These are phyloP conservation scores for Apostasia shenzhenica DNA, from an alignment of 106 monocot species.

Conservation along the genomic window DNA sequence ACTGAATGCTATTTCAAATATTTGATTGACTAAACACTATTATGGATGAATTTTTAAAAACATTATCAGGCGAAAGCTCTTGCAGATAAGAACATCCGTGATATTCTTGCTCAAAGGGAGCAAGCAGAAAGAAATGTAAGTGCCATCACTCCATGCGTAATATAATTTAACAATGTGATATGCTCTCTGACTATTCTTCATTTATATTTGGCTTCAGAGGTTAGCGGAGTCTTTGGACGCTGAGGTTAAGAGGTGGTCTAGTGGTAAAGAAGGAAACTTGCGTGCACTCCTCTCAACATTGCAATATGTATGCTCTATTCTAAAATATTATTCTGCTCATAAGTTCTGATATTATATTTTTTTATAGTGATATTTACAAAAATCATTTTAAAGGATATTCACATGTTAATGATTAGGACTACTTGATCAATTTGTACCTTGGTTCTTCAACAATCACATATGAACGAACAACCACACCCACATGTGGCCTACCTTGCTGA, in stretches of 20 bases:
- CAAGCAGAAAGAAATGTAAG: conserved; percentile 92
- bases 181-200: background rate
- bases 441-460: too few relatives aligned
- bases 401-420: too few relatives aligned
- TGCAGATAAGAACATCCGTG: conserved; percentile 87
- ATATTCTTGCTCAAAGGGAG: conserved; percentile 85
- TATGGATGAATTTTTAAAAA: background rate
- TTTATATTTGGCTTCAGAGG: conserved; percentile 44
- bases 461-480: too few relatives aligned
- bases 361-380: too few relatives aligned
- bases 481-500: too few relatives aligned
- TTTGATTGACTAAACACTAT: background rate
- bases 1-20: background rate
- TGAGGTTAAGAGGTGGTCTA: conserved; percentile 89
- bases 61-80: conserved; percentile 82
- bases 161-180: conserved; percentile 1
- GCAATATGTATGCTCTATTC: conserved; percentile 64
- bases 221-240: conserved; percentile 72
- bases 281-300: conserved; percentile 89
- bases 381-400: too few relatives aligned
- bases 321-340: too few relatives aligned
- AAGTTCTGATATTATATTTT: too few relatives aligned
- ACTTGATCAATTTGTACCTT: too few relatives aligned
- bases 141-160: background rate
- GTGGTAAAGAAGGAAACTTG: conserved; percentile 92